Evolutionary conservation across 1,284 basidiomycete species (phyloP).

Genomic region (Ceraceosorus guamensis): DNA sequence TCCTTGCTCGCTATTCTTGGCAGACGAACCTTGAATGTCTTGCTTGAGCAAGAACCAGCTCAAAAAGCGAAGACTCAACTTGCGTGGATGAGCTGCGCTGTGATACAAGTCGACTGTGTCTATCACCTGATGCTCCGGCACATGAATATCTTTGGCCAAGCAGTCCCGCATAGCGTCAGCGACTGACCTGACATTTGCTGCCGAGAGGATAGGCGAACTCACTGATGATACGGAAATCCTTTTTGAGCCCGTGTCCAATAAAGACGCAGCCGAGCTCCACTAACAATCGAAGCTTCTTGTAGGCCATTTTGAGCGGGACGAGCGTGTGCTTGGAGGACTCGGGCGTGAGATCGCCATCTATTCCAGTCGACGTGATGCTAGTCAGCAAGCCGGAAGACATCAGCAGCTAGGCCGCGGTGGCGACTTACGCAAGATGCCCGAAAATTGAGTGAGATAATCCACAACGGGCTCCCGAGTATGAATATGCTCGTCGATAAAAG

Average conservation of each 20-base stretch:
- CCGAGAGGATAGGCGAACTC: slow-evolving; percentile 48
- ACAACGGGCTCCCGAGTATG: slow-evolving; percentile 89
- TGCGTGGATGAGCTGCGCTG: slow-evolving; percentile 68
- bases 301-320: slow-evolving; percentile 88
- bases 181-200: too few relatives aligned
- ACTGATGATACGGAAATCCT: slow-evolving; percentile 99
- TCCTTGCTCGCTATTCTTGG: neutral
- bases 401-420: too few relatives aligned
- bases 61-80: slow-evolving; percentile 85
- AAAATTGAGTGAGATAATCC: slow-evolving; percentile 93
- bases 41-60: slow-evolving; percentile 85
- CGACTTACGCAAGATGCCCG: slow-evolving; percentile 65
- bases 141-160: slow-evolving; percentile 84
- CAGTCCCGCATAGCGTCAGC: slow-evolving; percentile 1
- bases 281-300: slow-evolving; percentile 90
- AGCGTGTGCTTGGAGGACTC: slow-evolving; percentile 74
- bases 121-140: slow-evolving; percentile 88
- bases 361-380: too few relatives aligned
- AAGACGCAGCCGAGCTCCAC: slow-evolving; percentile 95
- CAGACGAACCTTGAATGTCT: slow-evolving; percentile 80
- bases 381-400: too few relatives aligned
- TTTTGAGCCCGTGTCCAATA: slow-evolving; percentile 96
- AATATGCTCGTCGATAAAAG: slow-evolving; percentile 98
- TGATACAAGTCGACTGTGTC: slow-evolving; percentile 96
- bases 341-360: slow-evolving; percentile 86